Conservation (phyloP, 192 early-diverging fungal species). For the Dispira parvispora region DNA sequence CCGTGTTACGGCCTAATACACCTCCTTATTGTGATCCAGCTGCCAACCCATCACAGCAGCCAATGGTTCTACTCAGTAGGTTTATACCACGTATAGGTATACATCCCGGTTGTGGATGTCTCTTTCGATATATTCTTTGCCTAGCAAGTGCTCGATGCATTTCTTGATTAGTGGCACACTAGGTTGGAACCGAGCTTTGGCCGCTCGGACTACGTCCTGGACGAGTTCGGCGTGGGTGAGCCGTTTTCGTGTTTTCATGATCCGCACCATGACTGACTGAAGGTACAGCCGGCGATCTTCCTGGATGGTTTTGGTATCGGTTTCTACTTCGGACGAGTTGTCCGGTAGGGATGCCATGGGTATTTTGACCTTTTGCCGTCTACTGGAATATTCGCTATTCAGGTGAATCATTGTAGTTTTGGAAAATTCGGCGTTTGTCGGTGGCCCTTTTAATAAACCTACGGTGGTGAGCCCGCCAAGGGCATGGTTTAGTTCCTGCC, state of each 20-base stretch:
- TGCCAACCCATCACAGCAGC: too few species aligned
- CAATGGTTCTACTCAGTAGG: neutral
- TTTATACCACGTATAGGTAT: conserved; percentile 66
- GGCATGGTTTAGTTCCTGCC: conserved; percentile 42
- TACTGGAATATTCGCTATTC: neutral
- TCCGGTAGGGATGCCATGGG: neutral
- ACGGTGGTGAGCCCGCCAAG: conserved; percentile 63
- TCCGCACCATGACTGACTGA: conserved; percentile 98
- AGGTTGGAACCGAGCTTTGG: conserved; percentile 78
- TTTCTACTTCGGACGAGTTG: conserved; percentile 70
- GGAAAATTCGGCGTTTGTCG: conserved; percentile 26
- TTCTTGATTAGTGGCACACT: conserved; percentile 85
- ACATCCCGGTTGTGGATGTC: conserved; percentile 64
- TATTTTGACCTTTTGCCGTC: neutral
- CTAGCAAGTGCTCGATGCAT: conserved; percentile 84
- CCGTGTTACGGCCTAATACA: too few species aligned
- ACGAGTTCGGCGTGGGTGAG: conserved; percentile 75
- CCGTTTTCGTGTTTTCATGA: conserved; percentile 96
- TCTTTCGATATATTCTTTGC: conserved; percentile 85
- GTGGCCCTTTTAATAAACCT: conserved; percentile 41
- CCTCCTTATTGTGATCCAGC: too few species aligned
- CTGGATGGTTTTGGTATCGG: conserved; percentile 70
- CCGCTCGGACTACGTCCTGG: conserved; percentile 76
- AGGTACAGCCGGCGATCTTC: conserved; percentile 84
- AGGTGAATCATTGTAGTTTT: conserved; percentile 38